A percentile compares a stretch with the other conserved stretches of the same genome.
phyloP scores from a whole-genome alignment of 352 stramenopile species.

The Pythium aristosporum region DNA sequence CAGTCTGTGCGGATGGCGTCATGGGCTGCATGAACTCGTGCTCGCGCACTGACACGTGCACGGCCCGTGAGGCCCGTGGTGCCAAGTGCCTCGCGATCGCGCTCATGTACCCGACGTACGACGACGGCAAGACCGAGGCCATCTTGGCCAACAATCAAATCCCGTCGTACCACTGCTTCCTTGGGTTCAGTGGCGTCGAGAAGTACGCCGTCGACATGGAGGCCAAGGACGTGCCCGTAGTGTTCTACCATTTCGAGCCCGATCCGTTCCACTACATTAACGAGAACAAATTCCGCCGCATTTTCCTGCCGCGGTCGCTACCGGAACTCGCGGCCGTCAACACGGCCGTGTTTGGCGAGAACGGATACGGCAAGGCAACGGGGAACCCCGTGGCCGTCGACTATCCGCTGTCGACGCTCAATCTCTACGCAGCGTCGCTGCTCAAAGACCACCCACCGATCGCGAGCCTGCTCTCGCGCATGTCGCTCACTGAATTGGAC shows the following conservation, averaged over 20 bases:
- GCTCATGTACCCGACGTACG: constrained; percentile 36
- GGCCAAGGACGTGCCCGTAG: constrained; percentile 18
- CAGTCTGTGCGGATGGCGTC: constrained; percentile 27
- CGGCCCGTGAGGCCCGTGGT: constrained; percentile 21
- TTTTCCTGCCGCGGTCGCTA: constrained; percentile 35
- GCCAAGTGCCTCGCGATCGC: constrained; percentile 39
- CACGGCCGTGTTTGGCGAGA: constrained; percentile 35
- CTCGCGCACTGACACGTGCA: constrained; percentile 39
- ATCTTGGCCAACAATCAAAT: constrained; percentile 39
- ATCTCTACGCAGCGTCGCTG: constrained; percentile 29
- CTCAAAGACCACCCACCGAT: constrained; percentile 24
- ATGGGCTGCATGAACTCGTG: constrained; percentile 42
- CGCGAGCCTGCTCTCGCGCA: constrained; percentile 26
- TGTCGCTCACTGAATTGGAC: constrained; percentile 27
- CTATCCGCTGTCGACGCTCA: constrained; percentile 30
- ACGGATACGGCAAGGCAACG: constrained; percentile 40
- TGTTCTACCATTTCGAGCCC: constrained; percentile 57
- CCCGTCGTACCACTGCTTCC: constrained; percentile 47
- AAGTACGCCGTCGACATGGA: constrained; percentile 23
- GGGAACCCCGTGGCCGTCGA: constrained; percentile 45
- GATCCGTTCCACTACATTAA: constrained; percentile 41
- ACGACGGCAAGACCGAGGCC: constrained; percentile 34
- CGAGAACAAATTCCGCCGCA: constrained; percentile 31
- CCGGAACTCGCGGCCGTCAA: constrained; percentile 16
- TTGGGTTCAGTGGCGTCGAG: constrained; percentile 8